A percentile compares a stretch with the other conserved stretches of the same genome.
Conservation (phyloP, 345 rosid genomes). For the Litchi chinensis region DNA sequence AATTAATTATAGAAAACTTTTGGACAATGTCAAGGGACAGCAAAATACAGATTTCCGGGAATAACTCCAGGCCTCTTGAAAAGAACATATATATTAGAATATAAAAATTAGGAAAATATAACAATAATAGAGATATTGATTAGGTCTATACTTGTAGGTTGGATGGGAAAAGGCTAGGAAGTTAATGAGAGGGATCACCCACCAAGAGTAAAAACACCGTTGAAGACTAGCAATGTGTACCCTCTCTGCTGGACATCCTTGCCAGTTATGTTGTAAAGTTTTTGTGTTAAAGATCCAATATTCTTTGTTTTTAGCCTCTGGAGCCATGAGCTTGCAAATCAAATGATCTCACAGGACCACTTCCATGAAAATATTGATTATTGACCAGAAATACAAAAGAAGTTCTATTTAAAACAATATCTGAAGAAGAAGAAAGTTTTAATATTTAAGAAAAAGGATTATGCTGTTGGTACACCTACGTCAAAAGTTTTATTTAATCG, state of each 20-base stretch:
- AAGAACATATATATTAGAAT: not conserved
- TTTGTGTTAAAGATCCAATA: too few relatives aligned
- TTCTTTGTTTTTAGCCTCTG: too few relatives aligned
- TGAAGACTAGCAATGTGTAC: not conserved
- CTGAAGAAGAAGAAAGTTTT: too few relatives aligned
- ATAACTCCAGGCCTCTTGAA: not conserved
- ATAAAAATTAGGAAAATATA: not conserved
- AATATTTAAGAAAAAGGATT: too few relatives aligned
- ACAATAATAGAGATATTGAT: conserved; percentile 2
- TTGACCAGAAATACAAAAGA: too few relatives aligned
- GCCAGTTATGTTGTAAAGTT: not conserved
- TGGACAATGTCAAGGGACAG: not conserved
- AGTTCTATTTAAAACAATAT: too few relatives aligned
- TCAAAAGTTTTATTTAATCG: too few relatives aligned
- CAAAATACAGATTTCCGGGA: not conserved
- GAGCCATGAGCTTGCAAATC: too few relatives aligned
- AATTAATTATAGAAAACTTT: not conserved
- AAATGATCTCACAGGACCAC: too few relatives aligned
- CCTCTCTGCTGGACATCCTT: conserved; percentile 11
- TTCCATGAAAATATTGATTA: too few relatives aligned
- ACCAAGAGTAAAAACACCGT: not conserved
- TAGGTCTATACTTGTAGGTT: not conserved
- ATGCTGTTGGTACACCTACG: too few relatives aligned
- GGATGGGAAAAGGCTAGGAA: not conserved
- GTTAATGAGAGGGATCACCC: conserved; percentile 10